Conservation (phyloP, 176 grass and related monocot species). For the Hordeum marinum region DNA sequence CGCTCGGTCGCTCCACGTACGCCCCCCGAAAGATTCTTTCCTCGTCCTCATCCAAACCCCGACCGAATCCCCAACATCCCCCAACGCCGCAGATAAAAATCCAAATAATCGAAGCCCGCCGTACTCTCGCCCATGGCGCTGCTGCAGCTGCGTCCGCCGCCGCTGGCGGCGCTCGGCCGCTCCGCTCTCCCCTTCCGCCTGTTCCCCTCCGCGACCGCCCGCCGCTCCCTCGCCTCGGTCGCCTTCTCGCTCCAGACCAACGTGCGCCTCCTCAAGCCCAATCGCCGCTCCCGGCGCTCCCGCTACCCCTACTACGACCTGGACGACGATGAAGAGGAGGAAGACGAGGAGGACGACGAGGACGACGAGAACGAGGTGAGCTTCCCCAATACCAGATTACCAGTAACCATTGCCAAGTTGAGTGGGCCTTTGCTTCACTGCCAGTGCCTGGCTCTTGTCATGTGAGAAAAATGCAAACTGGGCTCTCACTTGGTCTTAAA, state of each 20-base stretch:
- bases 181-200: not conserved
- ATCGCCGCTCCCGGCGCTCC: slow-evolving; percentile 43
- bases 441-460: not conserved
- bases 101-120: slow-evolving; percentile 34
- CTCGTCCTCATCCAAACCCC: slow-evolving; percentile 39
- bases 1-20: not conserved
- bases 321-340: slow-evolving; percentile 28
- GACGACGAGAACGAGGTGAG: slow-evolving; percentile 41
- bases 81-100: slow-evolving; percentile 38
- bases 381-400: not conserved
- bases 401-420: not conserved
- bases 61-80: slow-evolving; percentile 10
- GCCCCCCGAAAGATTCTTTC: slow-evolving; percentile 16
- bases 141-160: slow-evolving; percentile 27
- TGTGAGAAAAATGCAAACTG: not conserved
- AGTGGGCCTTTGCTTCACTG: slow-evolving; percentile 6
- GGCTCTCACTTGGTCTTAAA: not conserved
- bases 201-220: not conserved
- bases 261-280: slow-evolving; percentile 41
- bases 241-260: slow-evolving; percentile 54
- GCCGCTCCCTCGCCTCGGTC: slow-evolving; percentile 13
- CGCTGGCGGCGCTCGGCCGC: not conserved
- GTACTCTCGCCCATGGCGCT: slow-evolving; percentile 46
- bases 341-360: slow-evolving; percentile 24
- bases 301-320: slow-evolving; percentile 57